Percentiles rank a stretch among this genome's conserved stretches.
Evolutionary conservation across 768 basidiomycete genomes (phyloP).

Genomic region (Lentinula lateritia): DNA sequence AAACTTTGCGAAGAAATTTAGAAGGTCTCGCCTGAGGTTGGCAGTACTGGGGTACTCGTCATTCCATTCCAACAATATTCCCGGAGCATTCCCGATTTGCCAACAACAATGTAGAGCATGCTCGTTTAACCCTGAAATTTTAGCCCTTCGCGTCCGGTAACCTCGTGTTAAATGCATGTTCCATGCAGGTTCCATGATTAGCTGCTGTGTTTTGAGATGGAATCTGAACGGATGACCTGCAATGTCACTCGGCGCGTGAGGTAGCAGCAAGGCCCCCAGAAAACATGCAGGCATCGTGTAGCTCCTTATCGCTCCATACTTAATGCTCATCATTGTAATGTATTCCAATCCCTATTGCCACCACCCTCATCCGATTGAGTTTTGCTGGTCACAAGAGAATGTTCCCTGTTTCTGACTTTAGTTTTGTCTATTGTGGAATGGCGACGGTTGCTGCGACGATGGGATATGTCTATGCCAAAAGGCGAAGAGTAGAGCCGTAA

Average conservation of each 20-base stretch:
- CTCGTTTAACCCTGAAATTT: not conserved
- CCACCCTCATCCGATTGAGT: not conserved
- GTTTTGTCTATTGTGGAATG: constrained; percentile 28
- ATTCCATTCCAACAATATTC: no score
- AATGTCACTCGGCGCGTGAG: not conserved
- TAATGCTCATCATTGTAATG: not conserved
- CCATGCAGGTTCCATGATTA: not conserved
- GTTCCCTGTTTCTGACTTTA: constrained; percentile 27
- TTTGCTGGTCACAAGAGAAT: constrained; percentile 8
- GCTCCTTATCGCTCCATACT: not conserved
- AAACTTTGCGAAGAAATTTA: no score
- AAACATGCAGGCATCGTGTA: not conserved
- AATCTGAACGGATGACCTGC: not conserved
- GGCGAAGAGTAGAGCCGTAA: not conserved
- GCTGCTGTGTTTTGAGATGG: not conserved
- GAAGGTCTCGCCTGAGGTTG: no score
- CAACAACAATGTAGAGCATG: no score
- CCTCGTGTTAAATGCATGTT: not conserved
- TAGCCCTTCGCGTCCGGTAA: not conserved
- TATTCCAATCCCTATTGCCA: not conserved
- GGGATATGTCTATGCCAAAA: constrained; percentile 23
- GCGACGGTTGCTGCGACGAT: constrained; percentile 32
- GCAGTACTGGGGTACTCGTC: no score
- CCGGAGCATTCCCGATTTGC: no score
- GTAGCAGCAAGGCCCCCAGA: constrained; percentile 5